Evolutionary conservation across 768 basidiomycete genomes (phyloP), one percentile per base, ranked within the genome.

Genomic region (Neoboletus brunneissimus): DNA sequence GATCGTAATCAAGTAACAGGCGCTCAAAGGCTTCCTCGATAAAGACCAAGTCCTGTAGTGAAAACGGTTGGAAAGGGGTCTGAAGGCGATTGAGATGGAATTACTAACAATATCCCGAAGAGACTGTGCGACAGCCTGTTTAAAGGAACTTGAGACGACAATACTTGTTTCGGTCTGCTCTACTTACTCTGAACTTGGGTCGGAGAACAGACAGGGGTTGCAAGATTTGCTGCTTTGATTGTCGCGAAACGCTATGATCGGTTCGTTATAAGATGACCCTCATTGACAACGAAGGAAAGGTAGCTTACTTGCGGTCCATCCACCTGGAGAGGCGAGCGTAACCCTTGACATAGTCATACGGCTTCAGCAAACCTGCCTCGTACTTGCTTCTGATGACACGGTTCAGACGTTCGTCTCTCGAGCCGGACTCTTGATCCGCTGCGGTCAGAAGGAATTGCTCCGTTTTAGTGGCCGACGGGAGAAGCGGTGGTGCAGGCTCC

Each of bases 21-120:
- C 95, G 88, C 70, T 99, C 96, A 66, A 98, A 98, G 0, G 91
- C 94, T 73, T 98, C 96, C 72, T 98, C 96, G 64, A 99, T 95
- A 72, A 97, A 96, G 13, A 98, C 91, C 27, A 97, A 81, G 72
- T 99, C 96, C 88, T 89, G 60, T 58, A 13, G 54, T 52, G 5
- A 25, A 32, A 35, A 29, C 9, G 8, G 34, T 32, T 18, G 27
- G 40, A 20, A 34, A 52, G 2, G n/a, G 12, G 16, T n/a, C 34
- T 6, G 41, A 32, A n/a, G n/a, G 15, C 0, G 22, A 42, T 23
- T 1, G 10, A 5, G 50, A 35, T 0, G 6, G 0, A 7, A 18
- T 4, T 31, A 73, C 82, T 54, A 55, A 88, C 88, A 48, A 95
- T 80, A 69, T 95, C 91, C 51, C 85, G 83, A 55, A 95, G 76